These are phyloP conservation scores for Pholiota microspora DNA, from an alignment of 768 basidiomycete genomes.

Conservation along the genomic window DNA sequence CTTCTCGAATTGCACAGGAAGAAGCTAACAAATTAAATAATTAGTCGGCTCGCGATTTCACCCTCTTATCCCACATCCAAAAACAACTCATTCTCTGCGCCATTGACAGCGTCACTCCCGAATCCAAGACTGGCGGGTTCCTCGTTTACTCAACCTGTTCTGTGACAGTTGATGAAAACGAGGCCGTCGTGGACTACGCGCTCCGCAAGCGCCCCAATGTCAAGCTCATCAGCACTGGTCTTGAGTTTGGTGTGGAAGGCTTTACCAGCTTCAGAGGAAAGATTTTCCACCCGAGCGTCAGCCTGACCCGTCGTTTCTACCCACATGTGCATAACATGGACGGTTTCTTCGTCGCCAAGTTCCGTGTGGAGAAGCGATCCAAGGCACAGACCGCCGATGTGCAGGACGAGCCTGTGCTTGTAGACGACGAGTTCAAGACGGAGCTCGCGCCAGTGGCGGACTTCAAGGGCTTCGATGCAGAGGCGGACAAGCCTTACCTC, in stretches of 20 bases:
- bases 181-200: slow-evolving; percentile 97
- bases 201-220: slow-evolving; percentile 91
- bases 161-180: slow-evolving; percentile 97
- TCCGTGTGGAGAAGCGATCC: slow-evolving; percentile 83
- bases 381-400: slow-evolving; percentile 35
- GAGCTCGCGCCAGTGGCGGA: slow-evolving; percentile 23
- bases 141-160: slow-evolving; percentile 99
- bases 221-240: slow-evolving; percentile 87
- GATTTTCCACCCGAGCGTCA: slow-evolving; percentile 75
- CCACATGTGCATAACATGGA: slow-evolving; percentile 99
- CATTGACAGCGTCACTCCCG: slow-evolving; percentile 90
- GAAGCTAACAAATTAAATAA: slow-evolving; percentile 9
- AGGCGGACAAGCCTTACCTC: slow-evolving; percentile 75
- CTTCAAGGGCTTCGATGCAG: slow-evolving; percentile 64
- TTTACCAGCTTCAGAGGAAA: slow-evolving; percentile 91
- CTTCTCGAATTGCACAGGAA: background rate
- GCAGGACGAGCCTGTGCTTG: slow-evolving; percentile 28
- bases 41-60: slow-evolving; percentile 93
- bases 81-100: slow-evolving; percentile 98
- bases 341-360: slow-evolving; percentile 98
- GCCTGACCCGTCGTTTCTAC: slow-evolving; percentile 86
- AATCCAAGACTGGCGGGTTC: slow-evolving; percentile 89
- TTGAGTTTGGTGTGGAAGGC: slow-evolving; percentile 92
- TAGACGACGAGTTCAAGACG: slow-evolving; percentile 29
- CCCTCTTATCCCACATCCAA: slow-evolving; percentile 93